Evolutionary conservation across 2,329 filamentous ascomycete genomes (phyloP).

Genomic region (Microdochium nivale): DNA sequence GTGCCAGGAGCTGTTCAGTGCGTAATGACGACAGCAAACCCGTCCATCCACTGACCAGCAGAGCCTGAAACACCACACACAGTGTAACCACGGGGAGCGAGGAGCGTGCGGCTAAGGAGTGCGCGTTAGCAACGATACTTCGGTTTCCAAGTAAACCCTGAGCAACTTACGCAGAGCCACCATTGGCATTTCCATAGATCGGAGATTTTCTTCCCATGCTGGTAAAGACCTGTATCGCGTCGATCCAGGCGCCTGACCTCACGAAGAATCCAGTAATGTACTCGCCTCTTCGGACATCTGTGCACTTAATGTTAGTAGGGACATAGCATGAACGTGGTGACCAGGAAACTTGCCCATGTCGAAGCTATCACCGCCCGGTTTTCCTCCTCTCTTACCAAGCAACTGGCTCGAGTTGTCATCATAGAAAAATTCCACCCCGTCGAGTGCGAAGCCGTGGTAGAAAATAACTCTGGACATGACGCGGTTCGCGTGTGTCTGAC

Average conservation of each 20-base stretch:
- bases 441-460: conserved; percentile 68
- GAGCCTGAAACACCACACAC: conserved; percentile 84
- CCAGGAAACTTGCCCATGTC: conserved; percentile 55
- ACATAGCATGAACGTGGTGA: conserved; percentile 5
- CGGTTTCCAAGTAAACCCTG: not conserved
- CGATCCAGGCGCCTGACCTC: conserved; percentile 72
- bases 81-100: conserved; percentile 81
- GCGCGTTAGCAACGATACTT: conserved; percentile 11
- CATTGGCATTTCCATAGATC: conserved; percentile 71
- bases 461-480: conserved; percentile 67
- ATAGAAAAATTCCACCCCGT: conserved; percentile 88
- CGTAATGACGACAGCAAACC: conserved; percentile 73
- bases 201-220: conserved; percentile 79
- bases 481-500: conserved; percentile 57
- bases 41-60: conserved; percentile 73
- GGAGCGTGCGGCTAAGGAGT: conserved; percentile 63
- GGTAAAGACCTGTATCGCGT: conserved; percentile 84
- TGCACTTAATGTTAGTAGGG: conserved; percentile 9
- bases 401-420: conserved; percentile 78
- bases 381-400: conserved; percentile 74
- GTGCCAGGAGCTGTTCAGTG: conserved; percentile 33
- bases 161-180: conserved; percentile 71
- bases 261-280: conserved; percentile 81
- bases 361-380: conserved; percentile 63
- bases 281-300: conserved; percentile 78